phyloP scores from a whole-genome alignment of 2,329 filamentous ascomycete species.

The Alternaria gaisen region DNA sequence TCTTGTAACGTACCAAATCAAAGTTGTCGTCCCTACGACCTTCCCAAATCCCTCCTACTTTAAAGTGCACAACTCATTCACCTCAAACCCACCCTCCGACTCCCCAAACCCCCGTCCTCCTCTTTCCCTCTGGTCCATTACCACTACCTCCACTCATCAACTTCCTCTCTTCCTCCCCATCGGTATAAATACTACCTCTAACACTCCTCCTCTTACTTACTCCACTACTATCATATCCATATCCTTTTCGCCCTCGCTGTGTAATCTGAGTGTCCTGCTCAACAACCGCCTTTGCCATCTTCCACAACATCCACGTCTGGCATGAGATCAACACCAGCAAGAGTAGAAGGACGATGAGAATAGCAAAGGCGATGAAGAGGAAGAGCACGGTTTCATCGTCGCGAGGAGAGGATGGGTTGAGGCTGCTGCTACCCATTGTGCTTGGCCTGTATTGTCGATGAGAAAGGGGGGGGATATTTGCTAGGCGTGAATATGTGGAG shows the following conservation, averaged over 20 bases:
- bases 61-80: neutral
- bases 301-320: slow-evolving; percentile 40
- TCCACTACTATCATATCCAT: neutral
- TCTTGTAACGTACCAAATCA: neutral
- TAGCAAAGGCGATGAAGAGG: slow-evolving; percentile 39
- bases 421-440: slow-evolving; percentile 5
- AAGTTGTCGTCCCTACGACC: neutral
- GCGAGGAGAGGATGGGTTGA: neutral
- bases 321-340: slow-evolving; percentile 27
- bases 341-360: slow-evolving; percentile 34
- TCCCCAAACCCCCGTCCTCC: slow-evolving; percentile 4
- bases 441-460: slow-evolving; percentile 1
- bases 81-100: slow-evolving; percentile 10
- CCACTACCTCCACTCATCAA: slow-evolving; percentile 1
- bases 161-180: slow-evolving; percentile 1
- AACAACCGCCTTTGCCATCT: slow-evolving; percentile 30
- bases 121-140: neutral
- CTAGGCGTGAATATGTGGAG: neutral
- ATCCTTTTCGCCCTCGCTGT: slow-evolving; percentile 9
- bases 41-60: neutral
- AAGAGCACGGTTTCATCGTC: slow-evolving; percentile 29
- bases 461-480: neutral
- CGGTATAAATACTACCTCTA: neutral
- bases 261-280: slow-evolving; percentile 25
- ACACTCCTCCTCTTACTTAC: slow-evolving; percentile 1